Percentiles rank a stretch among this genome's conserved stretches.
Conservation (phyloP, 1,284 basidiomycete genomes). For the Cryptococcus maquisensis region DNA sequence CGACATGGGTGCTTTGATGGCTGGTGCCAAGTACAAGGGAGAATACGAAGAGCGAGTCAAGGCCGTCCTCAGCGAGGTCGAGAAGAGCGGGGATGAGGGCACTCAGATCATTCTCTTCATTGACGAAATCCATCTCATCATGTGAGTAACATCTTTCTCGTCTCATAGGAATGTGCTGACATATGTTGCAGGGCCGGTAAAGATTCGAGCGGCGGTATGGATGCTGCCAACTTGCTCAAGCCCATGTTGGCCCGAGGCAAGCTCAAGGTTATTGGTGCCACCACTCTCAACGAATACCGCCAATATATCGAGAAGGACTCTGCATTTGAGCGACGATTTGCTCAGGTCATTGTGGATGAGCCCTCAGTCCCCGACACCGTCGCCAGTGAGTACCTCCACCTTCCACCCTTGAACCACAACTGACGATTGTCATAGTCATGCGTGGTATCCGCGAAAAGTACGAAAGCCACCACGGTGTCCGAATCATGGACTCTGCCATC, state of each 20-base stretch:
- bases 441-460: conserved; percentile 81
- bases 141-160: conserved; percentile 59
- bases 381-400: conserved; percentile 53
- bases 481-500: conserved; percentile 84
- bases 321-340: conserved; percentile 90
- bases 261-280: conserved; percentile 84
- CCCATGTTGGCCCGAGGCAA: conserved; percentile 88
- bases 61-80: conserved; percentile 81
- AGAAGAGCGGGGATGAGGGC: conserved; percentile 81
- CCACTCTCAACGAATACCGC: conserved; percentile 87
- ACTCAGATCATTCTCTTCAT: conserved; percentile 88
- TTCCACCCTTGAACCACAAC: background rate
- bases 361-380: conserved; percentile 87
- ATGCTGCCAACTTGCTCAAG: conserved; percentile 78
- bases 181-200: conserved; percentile 24
- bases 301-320: conserved; percentile 95
- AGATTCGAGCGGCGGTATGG: conserved; percentile 49
- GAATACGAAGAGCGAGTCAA: conserved; percentile 98
- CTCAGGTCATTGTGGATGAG: conserved; percentile 90
- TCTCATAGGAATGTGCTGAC: conserved; percentile 1
- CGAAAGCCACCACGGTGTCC: conserved; percentile 75
- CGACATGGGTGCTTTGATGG: conserved; percentile 75
- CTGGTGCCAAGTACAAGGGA: conserved; percentile 77
- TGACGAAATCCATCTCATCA: conserved; percentile 89
- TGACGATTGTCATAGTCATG: conserved; percentile 46